A percentile compares a stretch with the other conserved stretches of the same genome.
Evolutionary conservation across 106 monocot genomes (phyloP).

Genomic region (Allium fistulosum): DNA sequence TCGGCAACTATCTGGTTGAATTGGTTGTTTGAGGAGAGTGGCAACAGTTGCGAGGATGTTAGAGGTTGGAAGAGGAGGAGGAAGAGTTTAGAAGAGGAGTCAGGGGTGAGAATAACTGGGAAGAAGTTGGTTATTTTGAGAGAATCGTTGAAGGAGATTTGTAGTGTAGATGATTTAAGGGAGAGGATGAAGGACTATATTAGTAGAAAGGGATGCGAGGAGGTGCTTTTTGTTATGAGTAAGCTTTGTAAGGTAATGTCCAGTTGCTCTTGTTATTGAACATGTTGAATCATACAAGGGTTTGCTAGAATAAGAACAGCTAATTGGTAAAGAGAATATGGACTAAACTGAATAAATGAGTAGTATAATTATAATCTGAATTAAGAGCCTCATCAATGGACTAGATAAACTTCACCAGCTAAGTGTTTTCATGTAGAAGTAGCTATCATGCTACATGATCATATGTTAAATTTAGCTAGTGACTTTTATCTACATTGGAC

Average conservation of each 20-base stretch:
- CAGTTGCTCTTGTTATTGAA: background rate
- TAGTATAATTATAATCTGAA: too few relatives aligned
- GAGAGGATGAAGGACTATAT: constrained; percentile 41
- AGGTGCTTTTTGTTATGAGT: constrained; percentile 44
- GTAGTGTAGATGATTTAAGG: constrained; percentile 35
- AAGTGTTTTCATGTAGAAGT: too few relatives aligned
- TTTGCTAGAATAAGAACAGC: too few relatives aligned
- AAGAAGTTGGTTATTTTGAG: constrained; percentile 3
- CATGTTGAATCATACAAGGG: background rate
- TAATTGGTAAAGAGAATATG: too few relatives aligned
- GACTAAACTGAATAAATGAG: too few relatives aligned
- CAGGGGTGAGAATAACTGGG: constrained; percentile 1
- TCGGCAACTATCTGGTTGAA: constrained; percentile 43
- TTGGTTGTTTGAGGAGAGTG: constrained; percentile 35
- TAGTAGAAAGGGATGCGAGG: constrained; percentile 29
- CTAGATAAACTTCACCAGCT: too few relatives aligned
- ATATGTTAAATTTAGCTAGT: too few relatives aligned
- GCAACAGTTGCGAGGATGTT: constrained; percentile 13
- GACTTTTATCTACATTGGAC: too few relatives aligned
- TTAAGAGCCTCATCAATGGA: too few relatives aligned
- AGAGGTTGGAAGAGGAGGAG: constrained; percentile 9
- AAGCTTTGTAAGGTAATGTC: constrained; percentile 45
- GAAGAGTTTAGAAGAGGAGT: constrained; percentile 11
- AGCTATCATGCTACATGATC: too few relatives aligned
- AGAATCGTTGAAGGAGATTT: constrained; percentile 32